phyloP scores from a whole-genome alignment of 1,284 basidiomycete species.

The Leccinum solheimii region DNA sequence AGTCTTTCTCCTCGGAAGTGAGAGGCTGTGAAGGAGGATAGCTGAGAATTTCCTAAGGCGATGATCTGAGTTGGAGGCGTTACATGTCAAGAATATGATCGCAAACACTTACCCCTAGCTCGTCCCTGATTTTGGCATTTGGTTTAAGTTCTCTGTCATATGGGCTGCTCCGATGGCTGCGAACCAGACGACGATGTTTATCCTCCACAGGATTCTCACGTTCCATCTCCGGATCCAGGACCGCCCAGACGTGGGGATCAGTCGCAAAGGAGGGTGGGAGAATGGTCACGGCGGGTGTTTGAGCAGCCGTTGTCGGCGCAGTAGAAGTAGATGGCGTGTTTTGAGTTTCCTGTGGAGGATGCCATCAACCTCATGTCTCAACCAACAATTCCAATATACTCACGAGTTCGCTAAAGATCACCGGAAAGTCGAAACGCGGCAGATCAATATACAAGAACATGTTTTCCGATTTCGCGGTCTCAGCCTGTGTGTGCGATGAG shows the following conservation, averaged over 20 bases:
- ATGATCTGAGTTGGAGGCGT: background rate
- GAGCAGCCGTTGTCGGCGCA: slow-evolving; percentile 37
- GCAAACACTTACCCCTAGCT: slow-evolving; percentile 72
- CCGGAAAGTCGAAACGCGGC: slow-evolving; percentile 96
- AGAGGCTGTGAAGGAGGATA: slow-evolving; percentile 90
- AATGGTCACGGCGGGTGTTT: slow-evolving; percentile 47
- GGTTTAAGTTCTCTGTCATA: slow-evolving; percentile 97
- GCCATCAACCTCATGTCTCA: slow-evolving; percentile 5
- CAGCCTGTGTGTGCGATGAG: slow-evolving; percentile 51
- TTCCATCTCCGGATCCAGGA: slow-evolving; percentile 88
- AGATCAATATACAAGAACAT: slow-evolving; percentile 94
- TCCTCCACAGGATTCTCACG: slow-evolving; percentile 97
- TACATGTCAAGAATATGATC: background rate
- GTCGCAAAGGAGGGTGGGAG: slow-evolving; percentile 49
- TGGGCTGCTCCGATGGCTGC: slow-evolving; percentile 92
- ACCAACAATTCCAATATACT: slow-evolving; percentile 23
- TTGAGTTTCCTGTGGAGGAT: slow-evolving; percentile 35
- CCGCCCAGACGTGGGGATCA: slow-evolving; percentile 81
- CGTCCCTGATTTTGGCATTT: slow-evolving; percentile 92
- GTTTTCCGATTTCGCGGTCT: slow-evolving; percentile 86
- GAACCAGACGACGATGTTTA: slow-evolving; percentile 92
- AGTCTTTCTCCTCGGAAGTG: slow-evolving; percentile 90
- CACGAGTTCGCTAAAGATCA: slow-evolving; percentile 92
- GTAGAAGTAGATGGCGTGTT: slow-evolving; percentile 41
- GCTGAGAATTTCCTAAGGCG: slow-evolving; percentile 77